Conservation (phyloP, 805 yeast species). For the Saccharomycopsis babjevae region DNA sequence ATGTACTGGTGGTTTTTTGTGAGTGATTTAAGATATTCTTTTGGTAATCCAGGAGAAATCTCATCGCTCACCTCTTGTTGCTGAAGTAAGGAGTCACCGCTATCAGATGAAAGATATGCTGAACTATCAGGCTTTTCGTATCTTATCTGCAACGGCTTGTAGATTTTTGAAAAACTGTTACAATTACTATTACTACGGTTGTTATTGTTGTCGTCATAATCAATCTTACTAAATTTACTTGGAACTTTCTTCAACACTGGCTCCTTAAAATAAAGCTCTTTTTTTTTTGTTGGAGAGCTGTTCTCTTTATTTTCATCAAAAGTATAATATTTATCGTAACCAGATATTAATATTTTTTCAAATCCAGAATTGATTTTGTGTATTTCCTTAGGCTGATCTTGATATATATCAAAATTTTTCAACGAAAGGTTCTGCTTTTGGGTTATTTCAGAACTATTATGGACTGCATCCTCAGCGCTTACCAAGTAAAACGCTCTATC, state of each 20-base stretch:
- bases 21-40: constrained; percentile 8
- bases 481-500: background rate
- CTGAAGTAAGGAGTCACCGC: background rate
- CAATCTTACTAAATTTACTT: background rate
- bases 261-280: background rate
- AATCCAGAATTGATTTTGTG: background rate
- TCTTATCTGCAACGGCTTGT: background rate
- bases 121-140: constrained; percentile 2
- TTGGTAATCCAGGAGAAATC: background rate
- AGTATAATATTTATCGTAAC: background rate
- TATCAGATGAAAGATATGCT: background rate
- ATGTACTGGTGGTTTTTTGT: background rate
- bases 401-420: background rate
- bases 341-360: background rate
- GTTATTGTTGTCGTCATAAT: background rate
- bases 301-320: constrained; percentile 13
- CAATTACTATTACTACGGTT: background rate
- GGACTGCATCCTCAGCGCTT: background rate
- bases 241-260: constrained; percentile 4
- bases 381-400: background rate
- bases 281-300: constrained; percentile 2
- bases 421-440: background rate
- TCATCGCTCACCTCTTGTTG: background rate
- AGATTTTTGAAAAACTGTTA: background rate
- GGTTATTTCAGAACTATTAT: background rate